Evolutionary conservation across 2,329 filamentous ascomycete genomes (phyloP), one percentile per base, ranked within the genome.

Genomic region (Eutypa lata): DNA sequence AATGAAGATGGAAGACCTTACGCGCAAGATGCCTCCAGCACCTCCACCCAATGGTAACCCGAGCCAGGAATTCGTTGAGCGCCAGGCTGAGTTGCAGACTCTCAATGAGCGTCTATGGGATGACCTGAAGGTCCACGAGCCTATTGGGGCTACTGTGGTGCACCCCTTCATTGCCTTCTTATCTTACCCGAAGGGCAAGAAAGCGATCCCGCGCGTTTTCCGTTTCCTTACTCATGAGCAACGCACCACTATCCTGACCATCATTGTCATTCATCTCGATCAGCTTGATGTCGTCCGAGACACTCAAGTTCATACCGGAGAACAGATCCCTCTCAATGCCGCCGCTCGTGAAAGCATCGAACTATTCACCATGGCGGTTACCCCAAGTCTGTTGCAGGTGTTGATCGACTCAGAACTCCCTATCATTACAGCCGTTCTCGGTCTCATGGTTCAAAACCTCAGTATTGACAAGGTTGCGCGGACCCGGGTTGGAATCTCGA

Each of bases 91-190:
- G 65, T 96, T 92, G 91, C 80, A 88, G 45, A 84, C 86, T n/a
- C 80, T 96, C 54, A 96, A 93, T 63, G 77, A 83, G 47, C 84
- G 88, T 67, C 79, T 99, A 13, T 99, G 94, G 94, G 77, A 82
- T 42, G 84, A 89, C 53, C 81, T 97, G 48, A 96, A 95, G 75
- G 90, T 99, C 48, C 90, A 96, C 73, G 93, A 96, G 68, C 92
- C 91, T 1, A 94, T 97, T 61, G 88, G 83, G 26, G 81, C 77
- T 45, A 90, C 87, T 49, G 83, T 88, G 3, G 79, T 86, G 18
- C 94, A 99, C 69, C 94, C 94, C 0, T 99, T 99, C 73, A 97
- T 99, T 61, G 90, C 92, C 46, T 93, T 99, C 70, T 77, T 99
- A 46, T 96, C 92, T 4, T 95, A 94, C 65, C 84, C 87, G 61